phyloP scores from a whole-genome alignment of 1,139 yeast genomes.

The Geotrichum europaeum region DNA sequence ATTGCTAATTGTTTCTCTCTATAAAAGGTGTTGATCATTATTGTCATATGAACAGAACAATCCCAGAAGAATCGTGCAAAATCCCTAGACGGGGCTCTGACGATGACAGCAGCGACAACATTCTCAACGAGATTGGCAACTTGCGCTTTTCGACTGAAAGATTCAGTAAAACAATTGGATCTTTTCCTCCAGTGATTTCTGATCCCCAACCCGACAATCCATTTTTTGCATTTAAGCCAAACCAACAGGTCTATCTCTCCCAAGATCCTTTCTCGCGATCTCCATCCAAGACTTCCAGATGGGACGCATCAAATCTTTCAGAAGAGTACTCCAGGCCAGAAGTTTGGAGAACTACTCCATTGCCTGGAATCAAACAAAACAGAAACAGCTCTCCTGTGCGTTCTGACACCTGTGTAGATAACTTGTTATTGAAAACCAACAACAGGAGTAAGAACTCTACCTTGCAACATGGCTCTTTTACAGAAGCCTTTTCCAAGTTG shows the following conservation, averaged over 20 bases:
- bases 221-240: neutral
- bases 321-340: neutral
- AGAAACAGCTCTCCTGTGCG: conserved; percentile 4
- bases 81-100: conserved; percentile 1
- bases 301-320: conserved; percentile 1
- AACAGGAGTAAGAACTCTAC: neutral
- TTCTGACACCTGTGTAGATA: neutral
- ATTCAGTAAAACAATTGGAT: conserved; percentile 8
- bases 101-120: conserved; percentile 6
- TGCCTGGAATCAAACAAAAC: neutral
- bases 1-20: neutral
- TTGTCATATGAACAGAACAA: conserved; percentile 8
- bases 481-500: neutral
- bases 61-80: conserved; percentile 1
- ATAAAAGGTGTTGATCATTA: neutral
- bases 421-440: neutral
- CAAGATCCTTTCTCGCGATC: neutral
- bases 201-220: neutral
- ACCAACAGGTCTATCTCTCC: neutral
- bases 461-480: neutral
- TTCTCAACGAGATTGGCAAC: conserved; percentile 13
- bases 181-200: conserved; percentile 5
- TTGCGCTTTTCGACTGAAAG: conserved; percentile 4
- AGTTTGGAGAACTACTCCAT: neutral
- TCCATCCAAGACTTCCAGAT: conserved; percentile 6